phyloP scores from a whole-genome alignment of 2,329 filamentous ascomycete species.

The Whalleya microplaca region DNA sequence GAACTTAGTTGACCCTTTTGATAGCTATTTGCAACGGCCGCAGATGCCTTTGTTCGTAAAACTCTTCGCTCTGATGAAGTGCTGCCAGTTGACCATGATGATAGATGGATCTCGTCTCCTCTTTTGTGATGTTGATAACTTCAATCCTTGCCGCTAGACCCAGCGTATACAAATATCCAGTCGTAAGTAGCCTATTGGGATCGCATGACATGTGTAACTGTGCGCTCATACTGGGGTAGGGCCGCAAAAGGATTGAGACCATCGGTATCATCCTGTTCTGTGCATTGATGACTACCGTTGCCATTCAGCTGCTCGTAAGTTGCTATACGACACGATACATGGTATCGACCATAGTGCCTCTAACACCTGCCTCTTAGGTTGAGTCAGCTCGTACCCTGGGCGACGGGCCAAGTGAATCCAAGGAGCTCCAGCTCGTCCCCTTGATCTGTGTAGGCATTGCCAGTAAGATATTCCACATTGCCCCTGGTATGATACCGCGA shows the following conservation, averaged over 20 bases:
- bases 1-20: slow-evolving; percentile 27
- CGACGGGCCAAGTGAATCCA: slow-evolving; percentile 44
- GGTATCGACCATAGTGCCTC: slow-evolving; percentile 14
- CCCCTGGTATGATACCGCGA: not conserved
- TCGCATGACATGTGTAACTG: slow-evolving; percentile 11
- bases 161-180: slow-evolving; percentile 65
- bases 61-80: slow-evolving; percentile 12
- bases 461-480: slow-evolving; percentile 44
- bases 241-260: slow-evolving; percentile 65
- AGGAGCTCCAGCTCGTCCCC: slow-evolving; percentile 56
- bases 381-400: slow-evolving; percentile 59
- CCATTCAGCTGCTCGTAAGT: slow-evolving; percentile 62
- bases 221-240: slow-evolving; percentile 38
- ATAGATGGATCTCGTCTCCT: slow-evolving; percentile 66
- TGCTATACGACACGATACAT: slow-evolving; percentile 9
- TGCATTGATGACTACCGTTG: slow-evolving; percentile 68
- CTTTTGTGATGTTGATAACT: slow-evolving; percentile 64
- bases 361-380: slow-evolving; percentile 41
- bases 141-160: slow-evolving; percentile 61
- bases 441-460: slow-evolving; percentile 58
- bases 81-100: slow-evolving; percentile 26
- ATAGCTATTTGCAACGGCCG: slow-evolving; percentile 64
- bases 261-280: slow-evolving; percentile 69
- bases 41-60: slow-evolving; percentile 60
- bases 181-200: slow-evolving; percentile 44